Percentiles rank a stretch among this genome's conserved stretches.
phyloP scores from a whole-genome alignment of 441 rosid genomes.

The Euphorbia corollata region DNA sequence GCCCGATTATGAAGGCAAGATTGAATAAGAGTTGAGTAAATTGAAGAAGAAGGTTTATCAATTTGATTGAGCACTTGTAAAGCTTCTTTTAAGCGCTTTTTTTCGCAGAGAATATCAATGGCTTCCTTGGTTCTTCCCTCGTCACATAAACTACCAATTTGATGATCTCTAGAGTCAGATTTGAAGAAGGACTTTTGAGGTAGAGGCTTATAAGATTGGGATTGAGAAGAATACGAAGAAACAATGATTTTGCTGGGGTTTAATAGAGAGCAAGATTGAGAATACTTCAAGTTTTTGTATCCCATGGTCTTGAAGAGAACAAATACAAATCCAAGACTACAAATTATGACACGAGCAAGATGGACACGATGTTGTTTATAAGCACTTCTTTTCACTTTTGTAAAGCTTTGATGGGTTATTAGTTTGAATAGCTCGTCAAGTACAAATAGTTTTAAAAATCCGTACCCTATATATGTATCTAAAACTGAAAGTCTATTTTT shows the following conservation, averaged over 20 bases:
- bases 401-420: too few relatives aligned
- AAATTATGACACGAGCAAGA: too few relatives aligned
- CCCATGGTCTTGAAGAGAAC: constrained; percentile 14
- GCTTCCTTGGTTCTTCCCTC: constrained; percentile 47
- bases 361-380: too few relatives aligned
- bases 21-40: constrained; percentile 26
- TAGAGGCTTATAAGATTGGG: constrained; percentile 8
- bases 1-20: constrained; percentile 20
- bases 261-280: neutral
- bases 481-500: too few relatives aligned
- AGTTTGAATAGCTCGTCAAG: too few relatives aligned
- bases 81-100: constrained; percentile 44
- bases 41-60: constrained; percentile 20
- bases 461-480: too few relatives aligned
- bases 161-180: constrained; percentile 22
- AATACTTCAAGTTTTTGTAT: neutral
- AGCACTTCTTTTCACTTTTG: too few relatives aligned
- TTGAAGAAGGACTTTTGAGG: constrained; percentile 33
- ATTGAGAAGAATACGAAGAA: constrained; percentile 24
- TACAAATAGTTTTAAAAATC: too few relatives aligned
- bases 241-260: constrained; percentile 8
- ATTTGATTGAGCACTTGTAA: constrained; percentile 30
- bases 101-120: constrained; percentile 42
- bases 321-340: neutral
- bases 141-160: constrained; percentile 34